phyloP scores from a whole-genome alignment of 2,329 filamentous ascomycete genomes.

The Exutisphaerella laricina region DNA sequence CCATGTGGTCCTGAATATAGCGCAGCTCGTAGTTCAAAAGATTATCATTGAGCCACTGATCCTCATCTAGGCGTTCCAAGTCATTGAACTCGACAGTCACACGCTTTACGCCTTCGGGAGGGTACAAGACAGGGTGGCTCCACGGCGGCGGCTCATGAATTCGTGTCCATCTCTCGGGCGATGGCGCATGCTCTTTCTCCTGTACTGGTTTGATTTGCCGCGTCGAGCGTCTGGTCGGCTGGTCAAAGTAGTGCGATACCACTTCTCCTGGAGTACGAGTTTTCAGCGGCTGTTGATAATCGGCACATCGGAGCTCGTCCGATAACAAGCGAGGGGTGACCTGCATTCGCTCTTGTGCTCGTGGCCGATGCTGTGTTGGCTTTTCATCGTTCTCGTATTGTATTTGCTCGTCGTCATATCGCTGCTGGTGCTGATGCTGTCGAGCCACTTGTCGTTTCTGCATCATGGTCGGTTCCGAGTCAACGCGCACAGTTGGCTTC shows the following conservation, averaged over 20 bases:
- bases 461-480: background rate
- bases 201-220: slow-evolving; percentile 15
- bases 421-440: background rate
- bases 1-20: slow-evolving; percentile 30
- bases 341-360: slow-evolving; percentile 8
- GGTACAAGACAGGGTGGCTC: slow-evolving; percentile 54
- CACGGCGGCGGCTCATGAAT: slow-evolving; percentile 23
- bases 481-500: background rate
- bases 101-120: slow-evolving; percentile 51
- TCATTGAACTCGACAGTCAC: slow-evolving; percentile 66
- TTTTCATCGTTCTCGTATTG: background rate
- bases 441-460: background rate
- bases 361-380: background rate
- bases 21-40: slow-evolving; percentile 83
- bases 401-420: slow-evolving; percentile 12
- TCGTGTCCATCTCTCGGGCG: slow-evolving; percentile 24
- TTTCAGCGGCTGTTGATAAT: too few relatives aligned
- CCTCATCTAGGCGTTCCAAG: slow-evolving; percentile 71
- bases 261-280: too few relatives aligned
- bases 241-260: too few relatives aligned
- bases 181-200: slow-evolving; percentile 7
- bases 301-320: too few relatives aligned
- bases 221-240: slow-evolving; percentile 15
- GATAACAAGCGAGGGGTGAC: too few relatives aligned
- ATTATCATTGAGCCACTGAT: slow-evolving; percentile 87